These are phyloP conservation scores for Cladosporium sp. DNA, from an alignment of 2,329 filamentous ascomycete genomes.

Conservation along the genomic window DNA sequence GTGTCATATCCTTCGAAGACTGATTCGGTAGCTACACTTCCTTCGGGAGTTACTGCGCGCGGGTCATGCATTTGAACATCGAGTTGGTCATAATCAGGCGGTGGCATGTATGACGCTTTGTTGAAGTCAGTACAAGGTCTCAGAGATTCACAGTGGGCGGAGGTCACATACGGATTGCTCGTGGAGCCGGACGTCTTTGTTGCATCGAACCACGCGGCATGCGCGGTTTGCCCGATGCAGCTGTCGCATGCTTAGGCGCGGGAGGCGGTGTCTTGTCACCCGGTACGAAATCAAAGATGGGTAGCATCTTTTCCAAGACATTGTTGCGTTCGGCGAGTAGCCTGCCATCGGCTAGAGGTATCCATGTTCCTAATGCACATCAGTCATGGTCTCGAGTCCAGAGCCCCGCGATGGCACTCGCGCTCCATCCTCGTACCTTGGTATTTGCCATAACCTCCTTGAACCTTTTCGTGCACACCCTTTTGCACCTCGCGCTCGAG, in stretches of 20 bases:
- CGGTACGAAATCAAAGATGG: slow-evolving; percentile 83
- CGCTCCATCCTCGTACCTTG: slow-evolving; percentile 55
- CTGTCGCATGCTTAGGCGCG: slow-evolving; percentile 78
- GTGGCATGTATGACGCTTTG: slow-evolving; percentile 7
- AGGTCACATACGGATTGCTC: slow-evolving; percentile 12
- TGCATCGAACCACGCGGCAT: slow-evolving; percentile 49
- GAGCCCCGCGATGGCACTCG: neutral
- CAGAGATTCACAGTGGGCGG: neutral
- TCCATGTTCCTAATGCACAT: slow-evolving; percentile 73
- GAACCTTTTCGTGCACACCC: slow-evolving; percentile 93
- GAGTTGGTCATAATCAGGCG: slow-evolving; percentile 23
- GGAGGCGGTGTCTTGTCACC: slow-evolving; percentile 85
- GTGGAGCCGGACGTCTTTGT: slow-evolving; percentile 17
- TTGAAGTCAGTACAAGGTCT: neutral
- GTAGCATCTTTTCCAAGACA: slow-evolving; percentile 71
- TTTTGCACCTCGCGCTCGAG: slow-evolving; percentile 96
- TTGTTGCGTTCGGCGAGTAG: slow-evolving; percentile 80
- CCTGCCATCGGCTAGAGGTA: slow-evolving; percentile 76
- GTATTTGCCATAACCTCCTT: slow-evolving; percentile 97
- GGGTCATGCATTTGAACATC: slow-evolving; percentile 23
- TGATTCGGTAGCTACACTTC: slow-evolving; percentile 77
- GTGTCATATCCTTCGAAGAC: slow-evolving; percentile 78
- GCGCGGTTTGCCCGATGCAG: slow-evolving; percentile 69
- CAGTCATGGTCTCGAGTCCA: neutral
- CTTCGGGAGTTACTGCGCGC: slow-evolving; percentile 73